Evolutionary conservation across 75 land plant genomes (phyloP).

Genomic region (Adiantum capillusveneris): DNA sequence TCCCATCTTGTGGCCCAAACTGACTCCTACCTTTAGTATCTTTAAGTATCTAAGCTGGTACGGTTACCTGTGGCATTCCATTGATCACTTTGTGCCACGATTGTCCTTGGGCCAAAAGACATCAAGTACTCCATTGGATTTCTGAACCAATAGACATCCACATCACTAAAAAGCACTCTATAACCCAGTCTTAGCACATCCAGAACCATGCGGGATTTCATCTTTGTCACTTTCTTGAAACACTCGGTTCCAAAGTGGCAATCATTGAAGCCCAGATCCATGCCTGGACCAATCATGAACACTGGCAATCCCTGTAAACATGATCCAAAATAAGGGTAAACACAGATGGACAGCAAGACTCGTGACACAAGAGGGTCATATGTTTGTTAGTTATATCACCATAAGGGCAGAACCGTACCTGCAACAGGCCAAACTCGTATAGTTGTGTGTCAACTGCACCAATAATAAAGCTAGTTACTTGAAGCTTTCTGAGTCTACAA

Average conservation of each 20-base stretch:
- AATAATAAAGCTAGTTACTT: slow-evolving; percentile 55
- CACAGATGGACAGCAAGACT: background rate
- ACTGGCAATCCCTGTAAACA: slow-evolving; percentile 81
- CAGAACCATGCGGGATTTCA: slow-evolving; percentile 82
- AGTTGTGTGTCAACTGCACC: slow-evolving; percentile 70
- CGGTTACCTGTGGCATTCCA: slow-evolving; percentile 63
- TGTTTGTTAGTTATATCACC: too few relatives aligned
- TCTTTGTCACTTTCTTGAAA: slow-evolving; percentile 82
- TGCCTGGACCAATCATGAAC: slow-evolving; percentile 36
- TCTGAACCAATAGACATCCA: slow-evolving; percentile 93
- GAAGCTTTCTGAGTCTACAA: slow-evolving; percentile 57
- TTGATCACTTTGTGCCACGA: slow-evolving; percentile 83
- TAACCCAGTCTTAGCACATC: slow-evolving; percentile 68
- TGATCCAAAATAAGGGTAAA: background rate
- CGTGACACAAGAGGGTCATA: too few relatives aligned
- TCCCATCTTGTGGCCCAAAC: background rate
- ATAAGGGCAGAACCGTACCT: too few relatives aligned
- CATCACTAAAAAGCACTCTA: slow-evolving; percentile 89
- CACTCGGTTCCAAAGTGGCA: slow-evolving; percentile 95
- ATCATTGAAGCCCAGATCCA: slow-evolving; percentile 70
- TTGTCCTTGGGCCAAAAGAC: slow-evolving; percentile 57
- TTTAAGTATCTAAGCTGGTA: too few relatives aligned
- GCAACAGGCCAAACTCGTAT: slow-evolving; percentile 57
- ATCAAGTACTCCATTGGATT: slow-evolving; percentile 60
- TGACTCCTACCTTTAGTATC: too few relatives aligned